Evolutionary conservation across 176 grass and related monocot genomes (phyloP).

Genomic region (Oropetium thomaeum): DNA sequence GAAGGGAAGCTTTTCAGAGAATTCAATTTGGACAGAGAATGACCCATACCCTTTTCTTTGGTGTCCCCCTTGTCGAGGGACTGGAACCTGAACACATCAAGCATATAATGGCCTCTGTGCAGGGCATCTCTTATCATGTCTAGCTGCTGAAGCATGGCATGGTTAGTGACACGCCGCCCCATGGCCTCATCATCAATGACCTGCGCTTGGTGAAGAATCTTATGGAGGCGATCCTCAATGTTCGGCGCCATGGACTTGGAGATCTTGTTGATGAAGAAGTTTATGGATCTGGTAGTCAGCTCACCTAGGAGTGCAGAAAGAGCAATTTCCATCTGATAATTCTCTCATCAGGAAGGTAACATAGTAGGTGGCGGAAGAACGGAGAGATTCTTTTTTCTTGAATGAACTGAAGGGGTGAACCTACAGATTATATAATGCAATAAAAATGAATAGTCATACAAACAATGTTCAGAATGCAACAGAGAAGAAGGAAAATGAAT

Average conservation of each 20-base stretch:
- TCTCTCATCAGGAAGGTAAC: background rate
- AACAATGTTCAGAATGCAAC: too few relatives aligned
- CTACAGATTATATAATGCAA: too few relatives aligned
- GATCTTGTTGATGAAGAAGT: background rate
- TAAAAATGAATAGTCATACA: too few relatives aligned
- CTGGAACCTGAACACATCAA: background rate
- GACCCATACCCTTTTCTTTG: background rate
- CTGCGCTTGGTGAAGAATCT: background rate
- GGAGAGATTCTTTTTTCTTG: too few relatives aligned
- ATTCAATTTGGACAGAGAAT: background rate
- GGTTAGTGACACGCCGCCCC: background rate
- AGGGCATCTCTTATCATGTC: background rate
- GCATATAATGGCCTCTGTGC: background rate
- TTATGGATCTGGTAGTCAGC: background rate
- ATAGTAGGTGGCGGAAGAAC: background rate
- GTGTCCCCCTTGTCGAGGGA: background rate
- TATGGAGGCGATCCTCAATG: background rate
- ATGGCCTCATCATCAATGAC: background rate
- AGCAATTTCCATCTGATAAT: background rate
- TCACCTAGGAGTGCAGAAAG: background rate
- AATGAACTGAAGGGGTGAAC: too few relatives aligned
- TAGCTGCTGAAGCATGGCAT: background rate
- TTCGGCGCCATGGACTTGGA: background rate
- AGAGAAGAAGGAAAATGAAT: background rate
- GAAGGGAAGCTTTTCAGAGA: background rate